These are phyloP conservation scores for Phytophthora meadii DNA, from an alignment of 352 stramenopile genomes.

Conservation along the genomic window DNA sequence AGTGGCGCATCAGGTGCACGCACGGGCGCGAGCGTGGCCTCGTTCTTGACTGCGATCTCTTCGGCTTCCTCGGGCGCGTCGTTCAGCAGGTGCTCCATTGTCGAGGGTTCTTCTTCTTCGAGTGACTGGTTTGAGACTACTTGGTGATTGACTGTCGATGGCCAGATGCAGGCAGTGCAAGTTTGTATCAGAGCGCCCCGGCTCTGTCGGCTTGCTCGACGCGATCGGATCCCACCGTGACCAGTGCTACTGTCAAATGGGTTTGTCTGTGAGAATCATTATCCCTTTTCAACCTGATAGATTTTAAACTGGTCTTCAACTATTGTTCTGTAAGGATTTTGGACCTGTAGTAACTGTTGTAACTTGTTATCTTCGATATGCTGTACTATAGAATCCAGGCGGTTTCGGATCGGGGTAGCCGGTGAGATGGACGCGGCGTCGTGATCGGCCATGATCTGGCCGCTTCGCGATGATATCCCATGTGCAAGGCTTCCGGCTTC, in stretches of 20 bases:
- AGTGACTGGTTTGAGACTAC: slow-evolving; percentile 28
- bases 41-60: slow-evolving; percentile 16
- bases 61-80: slow-evolving; percentile 27
- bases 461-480: slow-evolving; percentile 34
- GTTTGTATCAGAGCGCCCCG: slow-evolving; percentile 25
- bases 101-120: background rate
- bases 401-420: slow-evolving; percentile 1
- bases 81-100: slow-evolving; percentile 50
- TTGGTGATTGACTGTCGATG: slow-evolving; percentile 25
- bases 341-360: slow-evolving; percentile 2
- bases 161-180: slow-evolving; percentile 8
- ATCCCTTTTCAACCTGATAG: background rate
- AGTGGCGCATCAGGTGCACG: slow-evolving; percentile 10
- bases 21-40: background rate
- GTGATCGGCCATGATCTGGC: slow-evolving; percentile 16
- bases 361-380: slow-evolving; percentile 18
- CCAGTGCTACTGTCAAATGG: slow-evolving; percentile 24
- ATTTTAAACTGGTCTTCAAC: background rate
- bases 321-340: background rate
- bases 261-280: slow-evolving; percentile 7
- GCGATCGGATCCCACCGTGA: slow-evolving; percentile 17
- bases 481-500: slow-evolving; percentile 1
- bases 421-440: slow-evolving; percentile 32
- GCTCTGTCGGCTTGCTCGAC: slow-evolving; percentile 32
- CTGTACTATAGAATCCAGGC: slow-evolving; percentile 37